Base-by-base conservation (phyloP, 2,329 filamentous ascomycete genomes). In the Hymenoscyphus occultus region DNA sequence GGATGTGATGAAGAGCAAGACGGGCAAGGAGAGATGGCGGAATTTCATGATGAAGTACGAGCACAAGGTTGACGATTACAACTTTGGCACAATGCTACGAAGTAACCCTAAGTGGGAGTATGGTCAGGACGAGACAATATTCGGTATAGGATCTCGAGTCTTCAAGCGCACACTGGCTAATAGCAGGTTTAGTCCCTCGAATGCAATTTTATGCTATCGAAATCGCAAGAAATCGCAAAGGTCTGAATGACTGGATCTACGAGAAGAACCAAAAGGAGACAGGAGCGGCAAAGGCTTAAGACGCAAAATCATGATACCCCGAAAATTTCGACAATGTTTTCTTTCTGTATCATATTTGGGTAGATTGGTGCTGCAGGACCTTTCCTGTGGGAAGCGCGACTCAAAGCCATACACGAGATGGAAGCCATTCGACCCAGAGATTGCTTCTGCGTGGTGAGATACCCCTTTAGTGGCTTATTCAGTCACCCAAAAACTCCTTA, bases 241-340 rank as follows among this genome's bases (percentile, higher is more conserved):
- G 94, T 35, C 80, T 98, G 65, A 99, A 99, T 75, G 95, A 99
- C 78, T 99, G 95, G 95, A 87, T 99, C 68, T 95, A 94, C 78
- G 93, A 98, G 80, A 84, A 91, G 77, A 86, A 89, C 1, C 87
- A 94, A 73, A 82, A 84, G 64, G 81, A 85, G 58, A 19, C 35
- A 45, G 39, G 40, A 56, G 28, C 39, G 40, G 56, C 32, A 12
- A 56, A 28, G 28, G 10, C 51, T 1, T 12, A 51, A 28, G 56
- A 57, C 13, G 42, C 19, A 19, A 32, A 31, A 45, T 60, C 28
- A 62, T 62, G 60, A 62, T 62, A 62, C 60, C 60, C 60, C 32
- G 56, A 19, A 39, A 19, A 22, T 57, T 19, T 54, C 48, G 2
- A 28, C 19, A n/a, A 22, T 19, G 22, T 28, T 54, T 54, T 54